Evolutionary conservation across 1,139 yeast genomes (phyloP), one percentile per base, ranked within the genome.

Genomic region (Taphrina flavorubra): DNA sequence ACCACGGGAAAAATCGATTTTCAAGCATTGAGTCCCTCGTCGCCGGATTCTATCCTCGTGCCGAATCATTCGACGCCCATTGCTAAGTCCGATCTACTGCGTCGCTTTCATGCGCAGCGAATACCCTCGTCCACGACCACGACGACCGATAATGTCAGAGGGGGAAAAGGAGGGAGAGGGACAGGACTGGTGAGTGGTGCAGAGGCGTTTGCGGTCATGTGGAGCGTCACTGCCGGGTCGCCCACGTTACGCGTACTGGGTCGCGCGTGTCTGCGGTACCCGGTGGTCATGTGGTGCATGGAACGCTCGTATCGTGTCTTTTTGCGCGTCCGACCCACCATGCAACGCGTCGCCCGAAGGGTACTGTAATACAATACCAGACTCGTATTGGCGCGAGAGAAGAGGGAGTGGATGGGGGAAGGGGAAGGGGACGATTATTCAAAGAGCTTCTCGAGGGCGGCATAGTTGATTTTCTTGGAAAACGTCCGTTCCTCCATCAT

Each of bases 381-480:
- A 18, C 11, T 13, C 10, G 25, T 6, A 25, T 25, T 25, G 31
- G 31, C 4, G 31, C 31, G 31, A 25, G 31, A 25, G 31, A 25
- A 4, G 31, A 25, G 4, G 31, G 31, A 25, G n/a, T n/a, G n/a
- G n/a, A n/a, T n/a, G n/a, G n/a, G 4, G 31, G 31, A 25, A 25
- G 31, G 31, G 31, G 31, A 1, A 25, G 31, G 31, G 31, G 0
- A 25, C 4, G 31, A 1, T 2, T 7, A 49, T 25, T 56, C 67
- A 47, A 90, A 89, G 72, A 91, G 81, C 69, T 83, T 86, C 70
- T 86, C 87, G 69, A 91, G 84, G 2, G 92, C 91, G 64, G 84
- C 87, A 77, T 92, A 92, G 77, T 92, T 92, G 77, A 92, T 89
- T 81, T 92, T 92, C 80, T 87, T 89, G 37, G 97, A 90, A 73